Evolutionary conservation across 192 early-diverging fungal genomes (phyloP), one percentile per base, ranked within the genome.

Genomic region (Lunasporangiospora selenospora): DNA sequence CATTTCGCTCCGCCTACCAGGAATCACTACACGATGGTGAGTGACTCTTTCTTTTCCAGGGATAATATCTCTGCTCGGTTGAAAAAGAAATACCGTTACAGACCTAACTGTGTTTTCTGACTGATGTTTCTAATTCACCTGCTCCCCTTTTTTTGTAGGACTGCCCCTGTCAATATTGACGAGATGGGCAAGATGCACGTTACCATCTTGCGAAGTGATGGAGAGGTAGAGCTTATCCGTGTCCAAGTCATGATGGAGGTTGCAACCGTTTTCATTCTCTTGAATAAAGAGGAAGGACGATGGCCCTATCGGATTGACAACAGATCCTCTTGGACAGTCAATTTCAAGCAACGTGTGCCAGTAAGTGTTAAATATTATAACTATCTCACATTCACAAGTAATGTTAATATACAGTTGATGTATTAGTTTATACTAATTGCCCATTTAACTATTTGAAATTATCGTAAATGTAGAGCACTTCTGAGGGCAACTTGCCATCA

Each of bases 261-360:
- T 44, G 95, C 97, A 1, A 96, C 94, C 2, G 73, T 99, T 23
- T 97, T 97, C 76, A 84, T 99, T 24, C 73, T 93, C 4, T 81
- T 96, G 51, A 83, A 87, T 55, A 85, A 88, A 44, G 88, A 90
- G 56, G 84, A 86, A 33, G 84, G 81, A 8, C 81, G 86, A 41
- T 99, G 98, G 98, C 98, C 98, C 18, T 95, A 91, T 50, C 77
- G 83, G 21, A 85, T 99, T 38, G 89, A 93, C 18, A 96, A 96
- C 77, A 52, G 81, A 24, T 89, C 88, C 0, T 79, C 83, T 9
- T 81, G 81, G 34, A 88, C 91, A 48, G 83, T 98, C 24, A 71
- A 75, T 0, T 86, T 97, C 39, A n/a, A n/a, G n/a, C n/a, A n/a
- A n/a, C n/a, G n/a, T n/a, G n/a, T n/a, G n/a, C n/a, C n/a, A n/a